Conservation (phyloP, 129 eudicot genomes). For the Glebionis coronaria region DNA sequence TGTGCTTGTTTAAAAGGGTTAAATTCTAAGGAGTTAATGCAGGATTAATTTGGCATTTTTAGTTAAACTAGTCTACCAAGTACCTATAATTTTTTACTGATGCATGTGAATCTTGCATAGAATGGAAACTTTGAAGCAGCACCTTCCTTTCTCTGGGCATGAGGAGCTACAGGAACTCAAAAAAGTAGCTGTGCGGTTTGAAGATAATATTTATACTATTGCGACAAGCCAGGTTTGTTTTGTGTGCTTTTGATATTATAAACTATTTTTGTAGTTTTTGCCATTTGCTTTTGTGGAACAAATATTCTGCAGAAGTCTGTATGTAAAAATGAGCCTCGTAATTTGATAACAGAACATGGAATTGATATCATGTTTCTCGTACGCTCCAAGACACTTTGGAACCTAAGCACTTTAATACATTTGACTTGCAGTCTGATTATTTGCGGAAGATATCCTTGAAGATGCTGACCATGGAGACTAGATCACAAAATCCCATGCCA, state of each 20-base stretch:
- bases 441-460: too few species aligned
- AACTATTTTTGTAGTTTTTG: background rate
- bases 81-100: background rate
- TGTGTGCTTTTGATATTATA: background rate
- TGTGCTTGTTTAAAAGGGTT: too few species aligned
- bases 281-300: background rate
- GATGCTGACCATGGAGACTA: too few species aligned
- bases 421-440: too few species aligned
- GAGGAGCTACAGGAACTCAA: constrained; percentile 70
- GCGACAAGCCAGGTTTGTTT: constrained; percentile 66
- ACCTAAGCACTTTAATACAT: too few species aligned
- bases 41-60: too few species aligned
- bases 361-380: too few species aligned
- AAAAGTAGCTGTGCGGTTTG: constrained; percentile 65
- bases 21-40: too few species aligned
- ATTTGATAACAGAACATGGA: background rate
- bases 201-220: constrained; percentile 58
- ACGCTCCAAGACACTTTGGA: too few species aligned
- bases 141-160: constrained; percentile 69
- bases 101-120: constrained; percentile 33
- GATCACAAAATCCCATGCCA: too few species aligned
- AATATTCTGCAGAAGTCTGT: background rate
- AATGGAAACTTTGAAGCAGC: constrained; percentile 69
- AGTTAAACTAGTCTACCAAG: too few species aligned
- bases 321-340: background rate